Percentiles rank a stretch among this genome's conserved stretches.
Evolutionary conservation across 805 yeast species (phyloP).

Genomic region (Sugiyamaella mastotermitis): DNA sequence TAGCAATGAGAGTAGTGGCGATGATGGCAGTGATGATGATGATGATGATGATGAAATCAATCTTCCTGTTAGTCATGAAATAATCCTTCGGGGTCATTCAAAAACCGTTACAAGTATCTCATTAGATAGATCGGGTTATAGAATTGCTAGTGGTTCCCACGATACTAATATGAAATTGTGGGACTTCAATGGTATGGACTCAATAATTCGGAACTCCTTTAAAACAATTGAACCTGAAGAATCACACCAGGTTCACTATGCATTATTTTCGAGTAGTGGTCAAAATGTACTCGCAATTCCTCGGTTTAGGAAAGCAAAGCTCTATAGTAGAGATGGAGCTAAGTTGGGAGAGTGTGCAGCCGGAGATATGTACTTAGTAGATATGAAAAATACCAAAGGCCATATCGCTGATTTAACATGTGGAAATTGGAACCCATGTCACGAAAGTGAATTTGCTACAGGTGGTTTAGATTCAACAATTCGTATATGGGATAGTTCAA

Average conservation of each 20-base stretch:
- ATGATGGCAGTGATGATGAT: constrained; percentile 19
- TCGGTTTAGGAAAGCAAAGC: constrained; percentile 21
- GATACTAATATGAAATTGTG: constrained; percentile 28
- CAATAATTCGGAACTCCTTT: constrained; percentile 21
- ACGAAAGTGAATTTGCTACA: constrained; percentile 24
- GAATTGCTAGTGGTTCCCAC: constrained; percentile 26
- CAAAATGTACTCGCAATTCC: constrained; percentile 22
- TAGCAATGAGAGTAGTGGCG: neutral
- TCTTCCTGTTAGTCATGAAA: constrained; percentile 34
- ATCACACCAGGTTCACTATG: constrained; percentile 20
- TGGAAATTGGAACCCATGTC: constrained; percentile 27
- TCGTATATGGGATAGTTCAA: constrained; percentile 31
- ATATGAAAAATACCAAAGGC: constrained; percentile 32
- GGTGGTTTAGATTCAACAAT: constrained; percentile 29
- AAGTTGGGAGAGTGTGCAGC: constrained; percentile 22
- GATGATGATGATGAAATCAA: constrained; percentile 27
- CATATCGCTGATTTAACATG: constrained; percentile 29
- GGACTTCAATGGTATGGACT: constrained; percentile 31
- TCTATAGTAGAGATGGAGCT: constrained; percentile 25
- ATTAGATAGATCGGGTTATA: constrained; percentile 24
- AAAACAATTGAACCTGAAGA: constrained; percentile 25
- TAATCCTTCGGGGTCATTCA: constrained; percentile 20
- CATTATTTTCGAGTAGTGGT: constrained; percentile 19
- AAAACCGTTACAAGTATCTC: constrained; percentile 24
- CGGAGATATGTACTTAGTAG: constrained; percentile 34